Percentiles rank a stretch among this genome's conserved stretches.
These are phyloP conservation scores for Xylariaceae sp. DNA, from an alignment of 2,329 filamentous ascomycete species.

Conservation along the genomic window DNA sequence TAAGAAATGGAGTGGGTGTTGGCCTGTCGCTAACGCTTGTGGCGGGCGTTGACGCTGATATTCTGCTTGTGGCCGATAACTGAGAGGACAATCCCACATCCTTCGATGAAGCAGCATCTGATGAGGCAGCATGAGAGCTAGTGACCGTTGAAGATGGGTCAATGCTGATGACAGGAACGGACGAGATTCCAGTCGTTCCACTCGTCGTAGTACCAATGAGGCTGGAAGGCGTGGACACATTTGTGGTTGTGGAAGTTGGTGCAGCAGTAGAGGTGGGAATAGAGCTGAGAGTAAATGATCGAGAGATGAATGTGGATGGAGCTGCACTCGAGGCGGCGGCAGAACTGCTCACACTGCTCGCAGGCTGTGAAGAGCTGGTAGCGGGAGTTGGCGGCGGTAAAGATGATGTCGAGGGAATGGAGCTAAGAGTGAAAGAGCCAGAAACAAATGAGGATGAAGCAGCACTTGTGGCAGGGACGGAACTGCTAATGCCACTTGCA, in stretches of 20 bases:
- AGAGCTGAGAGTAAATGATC: constrained; percentile 17
- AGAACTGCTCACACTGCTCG: background rate
- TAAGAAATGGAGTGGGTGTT: background rate
- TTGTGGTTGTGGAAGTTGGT: background rate
- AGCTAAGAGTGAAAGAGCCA: background rate
- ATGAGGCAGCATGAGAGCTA: background rate
- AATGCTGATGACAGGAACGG: constrained; percentile 19
- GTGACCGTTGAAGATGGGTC: constrained; percentile 24
- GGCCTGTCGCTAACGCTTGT: no score
- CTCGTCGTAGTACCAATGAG: background rate
- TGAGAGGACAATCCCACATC: background rate
- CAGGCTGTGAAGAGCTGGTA: constrained; percentile 6
- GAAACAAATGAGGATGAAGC: background rate
- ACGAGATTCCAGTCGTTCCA: background rate
- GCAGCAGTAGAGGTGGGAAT: background rate
- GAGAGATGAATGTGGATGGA: constrained; percentile 17
- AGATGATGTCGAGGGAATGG: constrained; percentile 4
- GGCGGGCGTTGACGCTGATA: background rate
- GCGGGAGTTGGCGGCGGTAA: constrained; percentile 7
- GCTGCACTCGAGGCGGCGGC: constrained; percentile 9
- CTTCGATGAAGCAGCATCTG: background rate
- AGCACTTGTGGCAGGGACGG: background rate
- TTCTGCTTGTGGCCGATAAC: no score
- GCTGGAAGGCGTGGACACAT: no score
- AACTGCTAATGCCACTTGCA: background rate